These are phyloP conservation scores for Solanum gandarillasii DNA, from an alignment of 257 asterid species.

Conservation along the genomic window DNA sequence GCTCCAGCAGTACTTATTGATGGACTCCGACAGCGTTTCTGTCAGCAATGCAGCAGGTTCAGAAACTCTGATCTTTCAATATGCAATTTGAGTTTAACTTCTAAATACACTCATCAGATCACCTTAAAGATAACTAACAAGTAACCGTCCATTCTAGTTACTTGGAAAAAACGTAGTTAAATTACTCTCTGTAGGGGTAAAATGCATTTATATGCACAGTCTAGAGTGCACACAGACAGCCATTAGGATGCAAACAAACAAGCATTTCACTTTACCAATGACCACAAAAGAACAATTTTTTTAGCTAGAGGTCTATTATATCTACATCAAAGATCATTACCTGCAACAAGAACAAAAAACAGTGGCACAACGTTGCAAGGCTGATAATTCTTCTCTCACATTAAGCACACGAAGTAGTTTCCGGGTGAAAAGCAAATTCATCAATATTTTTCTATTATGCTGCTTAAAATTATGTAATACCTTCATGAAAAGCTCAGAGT, in stretches of 20 bases:
- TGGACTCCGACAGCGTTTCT: neutral
- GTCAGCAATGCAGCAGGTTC: conserved; percentile 10
- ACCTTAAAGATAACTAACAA: neutral
- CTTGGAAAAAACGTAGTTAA: neutral
- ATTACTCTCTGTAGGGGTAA: neutral
- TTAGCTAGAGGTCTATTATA: neutral
- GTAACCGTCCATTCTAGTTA: neutral
- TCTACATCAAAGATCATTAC: neutral
- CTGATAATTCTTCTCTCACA: neutral
- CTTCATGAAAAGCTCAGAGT: neutral
- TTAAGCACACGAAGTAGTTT: neutral
- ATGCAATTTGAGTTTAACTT: neutral
- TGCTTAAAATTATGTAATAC: neutral
- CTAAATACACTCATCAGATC: neutral
- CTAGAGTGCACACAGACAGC: neutral
- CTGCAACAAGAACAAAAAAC: neutral
- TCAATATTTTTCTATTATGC: neutral
- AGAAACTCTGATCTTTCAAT: neutral
- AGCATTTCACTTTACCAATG: neutral
- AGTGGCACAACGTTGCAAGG: neutral
- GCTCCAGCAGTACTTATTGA: neutral
- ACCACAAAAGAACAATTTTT: neutral
- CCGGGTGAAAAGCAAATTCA: neutral
- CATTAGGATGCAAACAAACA: neutral
- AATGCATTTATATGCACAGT: neutral